Base-by-base conservation (phyloP, 164 flowering plant species). In the Kingdonia uniflora region DNA sequence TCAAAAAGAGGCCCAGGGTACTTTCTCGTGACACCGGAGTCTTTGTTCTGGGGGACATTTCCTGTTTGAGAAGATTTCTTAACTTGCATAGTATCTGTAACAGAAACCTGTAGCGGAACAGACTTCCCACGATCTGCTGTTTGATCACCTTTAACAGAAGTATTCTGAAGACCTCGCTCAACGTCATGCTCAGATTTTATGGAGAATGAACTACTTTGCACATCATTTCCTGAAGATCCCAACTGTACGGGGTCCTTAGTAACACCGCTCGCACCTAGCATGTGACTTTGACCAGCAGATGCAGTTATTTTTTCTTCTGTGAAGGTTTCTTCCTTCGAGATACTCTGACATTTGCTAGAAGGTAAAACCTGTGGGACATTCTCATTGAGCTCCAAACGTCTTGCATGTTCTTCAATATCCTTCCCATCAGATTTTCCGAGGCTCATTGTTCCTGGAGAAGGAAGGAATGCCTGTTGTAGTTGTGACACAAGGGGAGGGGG, bases 1-100 rank as follows among this genome's bases (percentile, higher is more conserved):
- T 94, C 99, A 70, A 89, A 94, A 29, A 94, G 75, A 5, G 97
- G 97, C 11, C 99, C 99, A 70, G 82, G 89, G 69, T 94, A 89
- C 69, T 89, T 89, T 70, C 95, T 76, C 16, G 77, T 57, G 23
- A 81, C 59, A 39, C 72, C 75, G 48, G 49, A 69, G 78, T 94
- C 97, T 69, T 87, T 88, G 39, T 78, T 62, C 65, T 72, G 83
- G 23, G 82, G 57, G 19, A 65, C 37, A 43, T 67, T 56, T 60
- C 67, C 68, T 37, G 71, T 67, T 62, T 74, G 92, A 25, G 57
- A 59, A 44, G 90, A 74, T 55, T 80, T 84, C 68, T 80, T 87
- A 51, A 42, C 74, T 63, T 78, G 95, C 41, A 33, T 33, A 15
- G 69, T 57, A 55, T 88, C 96, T 33, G 81, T 58, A 16, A 51